These are phyloP conservation scores for Dichomitus squalens DNA, from an alignment of 1,284 basidiomycete genomes.

Conservation along the genomic window DNA sequence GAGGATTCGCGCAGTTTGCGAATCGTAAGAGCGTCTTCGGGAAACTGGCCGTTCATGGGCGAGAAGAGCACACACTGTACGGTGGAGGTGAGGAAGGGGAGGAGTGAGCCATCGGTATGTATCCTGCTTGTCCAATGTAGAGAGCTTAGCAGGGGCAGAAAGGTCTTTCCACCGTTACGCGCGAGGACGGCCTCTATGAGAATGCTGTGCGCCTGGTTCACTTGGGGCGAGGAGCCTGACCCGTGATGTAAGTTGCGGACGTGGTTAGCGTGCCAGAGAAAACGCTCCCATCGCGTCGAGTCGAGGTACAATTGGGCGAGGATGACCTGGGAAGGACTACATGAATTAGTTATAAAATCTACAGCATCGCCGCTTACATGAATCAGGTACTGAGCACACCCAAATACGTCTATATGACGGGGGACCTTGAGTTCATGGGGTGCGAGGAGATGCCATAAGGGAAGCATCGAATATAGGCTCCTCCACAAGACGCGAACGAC, in stretches of 20 bases:
- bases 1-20: too few relatives aligned
- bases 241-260: background rate
- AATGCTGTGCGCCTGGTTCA: background rate
- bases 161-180: background rate
- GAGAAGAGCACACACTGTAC: too few relatives aligned
- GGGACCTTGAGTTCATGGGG: background rate
- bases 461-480: background rate
- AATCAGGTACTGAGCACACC: background rate
- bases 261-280: background rate
- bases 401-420: background rate
- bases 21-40: too few relatives aligned
- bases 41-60: too few relatives aligned
- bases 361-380: background rate
- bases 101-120: too few relatives aligned
- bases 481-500: conserved; percentile 1
- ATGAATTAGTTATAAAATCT: background rate
- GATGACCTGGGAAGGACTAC: background rate
- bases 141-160: background rate
- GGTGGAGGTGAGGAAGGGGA: too few relatives aligned
- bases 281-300: background rate
- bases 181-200: background rate
- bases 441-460: conserved; percentile 2
- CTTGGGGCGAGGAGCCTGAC: background rate
- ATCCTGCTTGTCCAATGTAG: too few relatives aligned
- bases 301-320: background rate